These are phyloP conservation scores for Lentinus polychrous DNA, from an alignment of 1,284 basidiomycete species.

Conservation along the genomic window DNA sequence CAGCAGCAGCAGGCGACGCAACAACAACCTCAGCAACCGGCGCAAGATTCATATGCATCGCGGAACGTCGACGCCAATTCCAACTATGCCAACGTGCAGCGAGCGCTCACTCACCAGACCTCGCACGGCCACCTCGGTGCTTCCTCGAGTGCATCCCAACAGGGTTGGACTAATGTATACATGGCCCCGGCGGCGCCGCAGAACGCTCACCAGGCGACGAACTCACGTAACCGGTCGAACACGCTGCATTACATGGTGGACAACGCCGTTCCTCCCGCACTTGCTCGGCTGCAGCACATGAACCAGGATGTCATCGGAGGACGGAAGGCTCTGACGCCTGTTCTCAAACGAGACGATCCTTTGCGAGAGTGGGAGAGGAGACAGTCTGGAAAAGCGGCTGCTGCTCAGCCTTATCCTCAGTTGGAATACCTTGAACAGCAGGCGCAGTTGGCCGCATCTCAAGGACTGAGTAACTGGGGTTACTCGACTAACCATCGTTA, in stretches of 20 bases:
- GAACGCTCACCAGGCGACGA: conserved; percentile 63
- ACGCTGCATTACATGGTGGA: conserved; percentile 89
- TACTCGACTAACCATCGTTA: conserved; percentile 33
- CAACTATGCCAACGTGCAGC: conserved; percentile 21
- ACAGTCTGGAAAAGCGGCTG: conserved; percentile 58
- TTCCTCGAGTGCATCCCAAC: conserved; percentile 33
- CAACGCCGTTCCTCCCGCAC: conserved; percentile 76
- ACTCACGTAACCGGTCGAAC: conserved; percentile 66
- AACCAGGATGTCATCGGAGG: conserved; percentile 80
- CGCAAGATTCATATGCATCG: conserved; percentile 1
- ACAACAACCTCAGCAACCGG: neutral
- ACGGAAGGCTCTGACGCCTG: conserved; percentile 79
- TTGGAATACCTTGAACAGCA: conserved; percentile 89
- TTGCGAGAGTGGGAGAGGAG: conserved; percentile 87
- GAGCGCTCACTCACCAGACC: conserved; percentile 36
- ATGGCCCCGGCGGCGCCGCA: conserved; percentile 50
- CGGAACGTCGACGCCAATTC: conserved; percentile 20
- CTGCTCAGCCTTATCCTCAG: conserved; percentile 75
- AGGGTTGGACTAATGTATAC: conserved; percentile 25
- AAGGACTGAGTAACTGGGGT: conserved; percentile 50
- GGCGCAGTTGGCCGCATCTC: conserved; percentile 71
- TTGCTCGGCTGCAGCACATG: conserved; percentile 85
- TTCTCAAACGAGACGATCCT: conserved; percentile 84
- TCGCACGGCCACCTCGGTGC: conserved; percentile 42
- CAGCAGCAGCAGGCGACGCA: conserved; percentile 13